Evolutionary conservation across 139 green algal species (phyloP), one percentile per base, ranked within the genome.

Genomic region (Chlamydomonas sp.): DNA sequence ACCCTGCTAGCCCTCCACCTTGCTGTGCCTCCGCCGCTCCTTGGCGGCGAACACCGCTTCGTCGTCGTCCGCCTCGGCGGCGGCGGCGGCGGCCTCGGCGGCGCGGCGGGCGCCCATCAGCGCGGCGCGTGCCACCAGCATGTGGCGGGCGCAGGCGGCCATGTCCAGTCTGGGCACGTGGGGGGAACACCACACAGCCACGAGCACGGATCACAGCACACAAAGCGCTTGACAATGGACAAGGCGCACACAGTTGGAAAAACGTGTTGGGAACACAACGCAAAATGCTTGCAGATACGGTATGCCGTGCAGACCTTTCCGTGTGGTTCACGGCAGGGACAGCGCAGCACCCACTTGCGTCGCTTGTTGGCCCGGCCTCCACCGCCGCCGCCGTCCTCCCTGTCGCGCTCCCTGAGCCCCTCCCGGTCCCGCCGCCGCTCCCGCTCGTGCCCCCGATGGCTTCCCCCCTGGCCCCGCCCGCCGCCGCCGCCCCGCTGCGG

Each of bases 1-100:
- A 49, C 31, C 31, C 31, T 49, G 31, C 31, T 49, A 49, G 31
- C 31, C 31, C 31, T 49, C 31, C 31, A 49, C 31, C 12, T 92
- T 91, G 0, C 57, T 84, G 49, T 92, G 15, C 3, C 93, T 78
- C 0, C 64, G 66, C 4, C 71, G 63, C 90, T 96, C 93, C 88
- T 95, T 95, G 18, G 62, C 85, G 1, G 67, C 49, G 72, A 95
- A 96, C 74, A 90, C 89, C 72, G 89, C 86, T 71, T 96, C 94
- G 71, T 96, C 94, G 68, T 95, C 93, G 3, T 93, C 89, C 18
- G 82, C 79, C 68, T 74, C 77, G 8, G 67, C 18, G 10, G 62
- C n/a, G 18, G 78, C 77, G 16, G 59, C 77, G 20, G 61, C 77
- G 2, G 57, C 12, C 2, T 58, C 71, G 71, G 20, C 17, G 17